Base-by-base conservation (phyloP, 345 rosid species). In the Eucalyptus shirleyi region DNA sequence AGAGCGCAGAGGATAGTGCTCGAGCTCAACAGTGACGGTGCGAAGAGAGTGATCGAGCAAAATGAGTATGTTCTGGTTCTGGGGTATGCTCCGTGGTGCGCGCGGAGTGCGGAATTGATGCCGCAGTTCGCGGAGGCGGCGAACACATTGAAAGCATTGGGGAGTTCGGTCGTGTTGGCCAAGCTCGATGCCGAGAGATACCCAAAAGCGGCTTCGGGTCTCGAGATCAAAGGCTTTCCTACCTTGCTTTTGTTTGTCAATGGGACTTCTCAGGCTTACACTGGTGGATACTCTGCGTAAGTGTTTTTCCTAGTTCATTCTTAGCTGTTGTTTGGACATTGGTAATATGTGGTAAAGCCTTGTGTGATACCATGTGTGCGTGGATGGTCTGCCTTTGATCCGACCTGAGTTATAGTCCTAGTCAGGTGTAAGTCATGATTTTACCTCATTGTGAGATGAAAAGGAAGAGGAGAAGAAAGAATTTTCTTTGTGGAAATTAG, bases 71-170 rank as follows among this genome's bases (percentile, higher is more conserved):
- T 96, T 44, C 60, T 97, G 93, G 91, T 96, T 90, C 91, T 97
- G 62, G 99, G 99, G 19, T 97, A 96, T 86, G 97, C 98, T 5
- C 98, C 99, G 51, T 97, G 99, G 98, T 96, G 97, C 30, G 91
- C 93, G 23, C 93, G 98, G 72, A 95, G 99, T 91, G 99, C 99
- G 40, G 99, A 97, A 91, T 92, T 97, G 50, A 97, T 97, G 98
- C 99, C 99, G 50, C 92, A 93, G 62, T 97, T 95, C 50, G 96
- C 97, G 59, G 97, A 96, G 91, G 98, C 99, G 87, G 97, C 98
- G 12, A 97, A 92, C 90, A 89, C 87, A 91, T 94, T 97, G 88
- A 95, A 93, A 90, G 99, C 95, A 88, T 77, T 93, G 50, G 95
- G 94, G 47, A 95, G 95, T 88, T 85, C 92, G 42, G 89, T 97